Conservation (phyloP, 176 grass and related monocot genomes). For the Oryza longistaminata region DNA sequence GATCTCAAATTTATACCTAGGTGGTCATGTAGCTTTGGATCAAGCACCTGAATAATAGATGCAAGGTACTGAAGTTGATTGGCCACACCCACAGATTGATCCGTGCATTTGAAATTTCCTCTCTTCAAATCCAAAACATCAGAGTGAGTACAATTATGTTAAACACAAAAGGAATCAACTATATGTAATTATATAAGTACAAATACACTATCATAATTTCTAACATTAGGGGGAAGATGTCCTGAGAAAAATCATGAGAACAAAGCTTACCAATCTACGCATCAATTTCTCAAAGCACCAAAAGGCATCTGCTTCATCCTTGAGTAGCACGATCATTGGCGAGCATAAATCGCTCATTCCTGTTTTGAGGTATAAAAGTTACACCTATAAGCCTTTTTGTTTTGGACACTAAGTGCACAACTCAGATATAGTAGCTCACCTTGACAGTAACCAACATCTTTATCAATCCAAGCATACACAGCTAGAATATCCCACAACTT, state of each 20-base stretch:
- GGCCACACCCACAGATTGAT: slow-evolving; percentile 88
- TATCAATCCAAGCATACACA: slow-evolving; percentile 98
- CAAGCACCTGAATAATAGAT: slow-evolving; percentile 96
- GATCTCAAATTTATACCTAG: slow-evolving; percentile 59
- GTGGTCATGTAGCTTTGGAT: slow-evolving; percentile 96
- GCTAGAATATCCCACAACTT: slow-evolving; percentile 98
- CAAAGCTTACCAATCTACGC: slow-evolving; percentile 85
- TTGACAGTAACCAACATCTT: slow-evolving; percentile 99
- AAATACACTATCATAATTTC: not conserved
- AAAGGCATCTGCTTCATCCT: slow-evolving; percentile 96
- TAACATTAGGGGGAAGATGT: slow-evolving; percentile 16
- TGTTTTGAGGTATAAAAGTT: slow-evolving; percentile 46
- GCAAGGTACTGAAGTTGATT: slow-evolving; percentile 92
- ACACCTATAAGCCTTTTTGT: slow-evolving; percentile 29
- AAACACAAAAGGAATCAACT: slow-evolving; percentile 32
- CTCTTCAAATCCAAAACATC: slow-evolving; percentile 74
- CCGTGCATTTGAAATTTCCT: slow-evolving; percentile 99
- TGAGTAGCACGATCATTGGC: slow-evolving; percentile 89
- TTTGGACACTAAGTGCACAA: slow-evolving; percentile 22
- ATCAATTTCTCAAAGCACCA: slow-evolving; percentile 99
- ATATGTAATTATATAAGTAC: slow-evolving; percentile 13
- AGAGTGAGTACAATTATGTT: slow-evolving; percentile 41
- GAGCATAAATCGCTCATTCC: slow-evolving; percentile 99
- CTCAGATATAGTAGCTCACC: slow-evolving; percentile 47
- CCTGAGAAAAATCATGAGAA: slow-evolving; percentile 5